Percentiles rank a stretch among this genome's conserved stretches.
Conservation (phyloP, 164 flowering plant species). For the Sedum album region DNA sequence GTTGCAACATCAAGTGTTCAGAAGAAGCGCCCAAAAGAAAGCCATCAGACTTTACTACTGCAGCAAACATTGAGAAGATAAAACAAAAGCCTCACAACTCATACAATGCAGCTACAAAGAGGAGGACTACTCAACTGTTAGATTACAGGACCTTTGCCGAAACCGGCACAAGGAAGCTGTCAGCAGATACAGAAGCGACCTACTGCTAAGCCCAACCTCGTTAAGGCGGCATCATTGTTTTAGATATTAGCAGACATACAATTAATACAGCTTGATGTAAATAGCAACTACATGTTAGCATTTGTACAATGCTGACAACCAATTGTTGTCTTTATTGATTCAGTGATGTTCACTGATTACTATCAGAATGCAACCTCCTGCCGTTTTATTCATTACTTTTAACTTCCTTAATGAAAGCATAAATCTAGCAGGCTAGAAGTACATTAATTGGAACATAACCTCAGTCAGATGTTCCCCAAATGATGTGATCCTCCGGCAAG, state of each 20-base stretch:
- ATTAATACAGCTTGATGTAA: neutral
- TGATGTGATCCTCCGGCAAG: no score
- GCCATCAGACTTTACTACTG: no score
- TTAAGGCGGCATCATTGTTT: neutral
- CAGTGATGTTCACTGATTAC: no score
- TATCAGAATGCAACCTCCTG: no score
- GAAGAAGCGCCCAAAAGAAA: neutral
- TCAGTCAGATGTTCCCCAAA: no score
- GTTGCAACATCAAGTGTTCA: neutral
- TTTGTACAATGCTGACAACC: no score
- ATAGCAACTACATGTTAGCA: neutral
- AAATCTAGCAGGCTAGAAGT: no score
- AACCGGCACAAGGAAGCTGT: neutral
- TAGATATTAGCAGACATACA: neutral
- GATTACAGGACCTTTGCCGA: neutral
- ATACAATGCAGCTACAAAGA: neutral
- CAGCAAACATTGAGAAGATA: neutral
- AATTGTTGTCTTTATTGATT: no score
- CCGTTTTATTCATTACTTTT: no score
- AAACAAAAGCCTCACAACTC: neutral
- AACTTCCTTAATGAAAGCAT: no score
- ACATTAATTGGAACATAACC: no score
- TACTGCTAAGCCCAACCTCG: neutral
- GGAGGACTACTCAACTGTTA: neutral
- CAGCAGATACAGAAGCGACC: neutral